Evolutionary conservation across 441 rosid genomes (phyloP).

Genomic region (Macaranga tanarius): DNA sequence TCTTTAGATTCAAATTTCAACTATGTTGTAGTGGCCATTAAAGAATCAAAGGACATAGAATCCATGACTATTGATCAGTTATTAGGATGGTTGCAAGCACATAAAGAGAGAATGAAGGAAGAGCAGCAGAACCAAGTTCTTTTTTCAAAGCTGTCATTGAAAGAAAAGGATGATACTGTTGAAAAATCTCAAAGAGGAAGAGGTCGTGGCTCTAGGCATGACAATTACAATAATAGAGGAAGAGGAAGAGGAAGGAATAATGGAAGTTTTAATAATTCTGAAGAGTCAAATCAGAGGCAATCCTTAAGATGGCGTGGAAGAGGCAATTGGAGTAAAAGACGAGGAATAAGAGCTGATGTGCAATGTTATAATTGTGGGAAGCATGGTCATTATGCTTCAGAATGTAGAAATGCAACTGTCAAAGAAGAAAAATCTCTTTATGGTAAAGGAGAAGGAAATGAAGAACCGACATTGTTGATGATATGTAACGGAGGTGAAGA

Average conservation of each 20-base stretch:
- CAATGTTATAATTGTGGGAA: constrained; percentile 7
- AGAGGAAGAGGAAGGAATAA: neutral
- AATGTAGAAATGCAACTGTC: neutral
- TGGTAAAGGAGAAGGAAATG: neutral
- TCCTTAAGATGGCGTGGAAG: neutral
- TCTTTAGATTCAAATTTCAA: constrained; percentile 11
- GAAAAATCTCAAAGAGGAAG: neutral
- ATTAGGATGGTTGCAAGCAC: neutral
- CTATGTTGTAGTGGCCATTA: neutral
- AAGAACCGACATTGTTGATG: neutral
- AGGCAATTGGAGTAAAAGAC: neutral
- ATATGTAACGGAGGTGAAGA: neutral
- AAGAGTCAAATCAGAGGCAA: no score
- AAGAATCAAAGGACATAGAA: neutral
- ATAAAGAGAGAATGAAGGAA: constrained; percentile 1
- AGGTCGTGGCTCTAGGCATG: neutral
- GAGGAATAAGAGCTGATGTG: neutral
- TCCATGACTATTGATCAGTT: neutral
- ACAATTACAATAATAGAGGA: neutral
- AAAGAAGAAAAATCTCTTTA: neutral
- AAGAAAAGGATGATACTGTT: neutral
- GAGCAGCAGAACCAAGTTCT: neutral
- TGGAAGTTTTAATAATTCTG: neutral
- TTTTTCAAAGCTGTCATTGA: neutral
- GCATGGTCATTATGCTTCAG: constrained; percentile 1